Conservation (phyloP, 129 eudicot species). For the Flaveria ramosissima region DNA sequence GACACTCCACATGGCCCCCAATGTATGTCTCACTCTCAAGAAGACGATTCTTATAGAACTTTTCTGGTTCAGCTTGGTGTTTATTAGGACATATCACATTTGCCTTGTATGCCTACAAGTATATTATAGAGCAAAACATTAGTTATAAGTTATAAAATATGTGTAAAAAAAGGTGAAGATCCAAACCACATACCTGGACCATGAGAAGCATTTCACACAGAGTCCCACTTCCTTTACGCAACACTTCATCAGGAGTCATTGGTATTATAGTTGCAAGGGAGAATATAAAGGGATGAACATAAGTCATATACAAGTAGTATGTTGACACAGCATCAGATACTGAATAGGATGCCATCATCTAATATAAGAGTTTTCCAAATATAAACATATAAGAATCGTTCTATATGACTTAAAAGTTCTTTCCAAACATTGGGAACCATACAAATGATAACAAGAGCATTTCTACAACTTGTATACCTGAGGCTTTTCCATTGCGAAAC, state of each 20-base stretch:
- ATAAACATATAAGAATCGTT: conserved; percentile 17
- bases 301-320: conserved; percentile 96
- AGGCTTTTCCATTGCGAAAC: conserved; percentile 88
- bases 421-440: background rate
- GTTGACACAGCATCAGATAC: conserved; percentile 99
- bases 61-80: conserved; percentile 97
- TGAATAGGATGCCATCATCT: conserved; percentile 99
- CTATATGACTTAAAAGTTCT: conserved; percentile 11
- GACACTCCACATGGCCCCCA: conserved; percentile 99
- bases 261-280: conserved; percentile 98
- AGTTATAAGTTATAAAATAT: background rate
- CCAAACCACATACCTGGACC: conserved; percentile 76
- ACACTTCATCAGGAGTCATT: conserved; percentile 98
- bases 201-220: conserved; percentile 99
- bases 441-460: background rate
- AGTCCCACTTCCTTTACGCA: conserved; percentile 99
- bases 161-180: background rate
- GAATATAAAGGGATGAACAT: conserved; percentile 97
- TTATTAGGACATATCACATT: conserved; percentile 97
- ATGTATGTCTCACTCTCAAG: conserved; percentile 99
- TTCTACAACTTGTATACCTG: conserved; percentile 61
- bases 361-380: conserved; percentile 30
- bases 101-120: conserved; percentile 85
- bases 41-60: conserved; percentile 69
- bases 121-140: conserved; percentile 24